Evolutionary conservation across 1,284 basidiomycete species (phyloP).

Genomic region (Puccinia hordei): DNA sequence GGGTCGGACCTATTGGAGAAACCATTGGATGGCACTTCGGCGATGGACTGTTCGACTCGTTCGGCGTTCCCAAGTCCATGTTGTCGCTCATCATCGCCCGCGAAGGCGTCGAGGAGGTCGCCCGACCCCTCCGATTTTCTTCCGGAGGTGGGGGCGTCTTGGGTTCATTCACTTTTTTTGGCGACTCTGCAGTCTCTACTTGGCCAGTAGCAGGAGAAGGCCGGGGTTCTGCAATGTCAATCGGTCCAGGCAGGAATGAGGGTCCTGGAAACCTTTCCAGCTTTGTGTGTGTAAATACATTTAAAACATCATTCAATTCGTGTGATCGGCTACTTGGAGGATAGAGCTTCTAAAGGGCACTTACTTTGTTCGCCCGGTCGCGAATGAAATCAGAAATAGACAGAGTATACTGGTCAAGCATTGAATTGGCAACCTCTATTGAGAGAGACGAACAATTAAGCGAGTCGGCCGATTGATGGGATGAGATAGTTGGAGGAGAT

Average conservation of each 20-base stretch:
- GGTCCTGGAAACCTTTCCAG: slow-evolving; percentile 9
- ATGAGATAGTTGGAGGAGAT: neutral
- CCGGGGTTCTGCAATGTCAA: neutral
- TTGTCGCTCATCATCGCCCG: slow-evolving; percentile 24
- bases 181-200: too few relatives aligned
- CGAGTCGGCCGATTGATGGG: neutral
- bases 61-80: slow-evolving; percentile 24
- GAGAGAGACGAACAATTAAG: neutral
- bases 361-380: slow-evolving; percentile 31
- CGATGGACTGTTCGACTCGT: slow-evolving; percentile 8
- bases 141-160: neutral
- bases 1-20: neutral
- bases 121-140: neutral
- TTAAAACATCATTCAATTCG: neutral
- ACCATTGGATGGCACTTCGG: neutral
- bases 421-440: slow-evolving; percentile 35
- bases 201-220: neutral
- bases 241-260: slow-evolving; percentile 1
- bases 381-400: slow-evolving; percentile 29
- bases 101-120: slow-evolving; percentile 1
- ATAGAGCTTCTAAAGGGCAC: neutral
- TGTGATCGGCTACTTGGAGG: neutral
- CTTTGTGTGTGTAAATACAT: too few relatives aligned
- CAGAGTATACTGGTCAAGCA: slow-evolving; percentile 39
- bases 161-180: neutral